Base-by-base conservation (phyloP, 805 yeast species). In the Starmera quercuum region DNA sequence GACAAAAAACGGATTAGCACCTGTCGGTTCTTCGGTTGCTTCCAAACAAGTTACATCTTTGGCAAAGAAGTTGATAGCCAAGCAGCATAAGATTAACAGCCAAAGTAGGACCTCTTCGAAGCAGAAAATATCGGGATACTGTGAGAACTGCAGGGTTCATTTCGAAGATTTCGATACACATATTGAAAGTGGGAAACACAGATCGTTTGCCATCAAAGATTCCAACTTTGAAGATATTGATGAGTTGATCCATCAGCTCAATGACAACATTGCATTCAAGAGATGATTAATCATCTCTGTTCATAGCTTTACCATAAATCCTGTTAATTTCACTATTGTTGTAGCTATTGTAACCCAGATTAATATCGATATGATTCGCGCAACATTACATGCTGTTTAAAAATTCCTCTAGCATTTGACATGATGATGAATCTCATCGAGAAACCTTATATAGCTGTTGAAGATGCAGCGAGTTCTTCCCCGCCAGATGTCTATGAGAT, bases 81-180 rank as follows among this genome's bases (percentile, higher is more conserved):
- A 39, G 22, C 39, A 33, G 26, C 35, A 38, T 7, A 40, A 35
- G 13, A 43, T 45, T 30, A 46, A 16, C 19, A 41, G 11, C 44
- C 45, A 9, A 8, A n/a, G 20, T 24, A 39, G 13, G 30, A 10
- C 26, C 25, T 9, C 32, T 32, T 35, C 44, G 33, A 44, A 46
- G 32, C 47, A 51, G 14, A 56, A 50, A 41, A 58, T 51, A 30
- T 45, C 90, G 1, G 97, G 97, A 0, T 88, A 84, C 57, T 90
- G 98, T 60, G 98, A 90, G 54, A 90, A 90, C 52, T 90, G 98
- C 58, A 67, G 90, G 17, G 82, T 81, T 39, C 79, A 79, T 52
- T 90, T 83, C 53, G 88, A 83, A 33, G 74, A 75, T 44, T 78
- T 87, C 49, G 83, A 77, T 18, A 83, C 75, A 37, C 98, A 90